Percentiles rank a stretch among this genome's conserved stretches.
phyloP scores from a whole-genome alignment of 1,284 basidiomycete species.

The Phellinidium pouzarii region DNA sequence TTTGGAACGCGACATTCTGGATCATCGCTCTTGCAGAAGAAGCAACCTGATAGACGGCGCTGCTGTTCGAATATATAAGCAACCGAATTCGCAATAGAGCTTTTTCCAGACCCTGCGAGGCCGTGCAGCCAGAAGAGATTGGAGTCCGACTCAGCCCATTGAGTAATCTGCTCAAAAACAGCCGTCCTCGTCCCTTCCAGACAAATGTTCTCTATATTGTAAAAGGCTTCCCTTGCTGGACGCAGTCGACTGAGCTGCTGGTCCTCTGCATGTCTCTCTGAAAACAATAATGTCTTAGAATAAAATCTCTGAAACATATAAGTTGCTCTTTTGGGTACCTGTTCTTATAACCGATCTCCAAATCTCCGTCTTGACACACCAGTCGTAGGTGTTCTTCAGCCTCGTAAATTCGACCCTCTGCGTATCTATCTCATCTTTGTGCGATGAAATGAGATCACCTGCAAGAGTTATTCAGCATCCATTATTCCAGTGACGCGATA shows the following conservation, averaged over 20 bases:
- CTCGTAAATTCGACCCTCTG: background rate
- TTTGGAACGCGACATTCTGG: background rate
- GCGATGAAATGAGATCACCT: background rate
- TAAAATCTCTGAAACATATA: background rate
- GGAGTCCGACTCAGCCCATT: slow-evolving; percentile 1
- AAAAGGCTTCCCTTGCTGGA: background rate
- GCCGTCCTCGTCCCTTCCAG: slow-evolving; percentile 2
- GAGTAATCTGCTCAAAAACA: background rate
- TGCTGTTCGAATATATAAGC: slow-evolving; percentile 26
- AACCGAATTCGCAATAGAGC: slow-evolving; percentile 27
- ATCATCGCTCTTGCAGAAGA: slow-evolving; percentile 9
- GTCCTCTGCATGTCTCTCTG: background rate
- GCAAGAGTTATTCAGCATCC: background rate
- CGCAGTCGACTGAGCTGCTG: background rate
- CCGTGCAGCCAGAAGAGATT: slow-evolving; percentile 30
- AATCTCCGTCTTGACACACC: background rate
- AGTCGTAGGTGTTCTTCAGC: background rate
- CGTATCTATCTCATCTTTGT: background rate
- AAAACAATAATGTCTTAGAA: background rate
- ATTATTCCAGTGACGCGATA: background rate
- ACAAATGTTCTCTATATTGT: background rate
- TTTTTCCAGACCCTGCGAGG: slow-evolving; percentile 29
- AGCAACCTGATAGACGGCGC: slow-evolving; percentile 25
- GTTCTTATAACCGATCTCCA: background rate
- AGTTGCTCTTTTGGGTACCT: background rate